These are phyloP conservation scores for Cercospora canescens DNA, from an alignment of 2,329 filamentous ascomycete genomes.

Conservation along the genomic window DNA sequence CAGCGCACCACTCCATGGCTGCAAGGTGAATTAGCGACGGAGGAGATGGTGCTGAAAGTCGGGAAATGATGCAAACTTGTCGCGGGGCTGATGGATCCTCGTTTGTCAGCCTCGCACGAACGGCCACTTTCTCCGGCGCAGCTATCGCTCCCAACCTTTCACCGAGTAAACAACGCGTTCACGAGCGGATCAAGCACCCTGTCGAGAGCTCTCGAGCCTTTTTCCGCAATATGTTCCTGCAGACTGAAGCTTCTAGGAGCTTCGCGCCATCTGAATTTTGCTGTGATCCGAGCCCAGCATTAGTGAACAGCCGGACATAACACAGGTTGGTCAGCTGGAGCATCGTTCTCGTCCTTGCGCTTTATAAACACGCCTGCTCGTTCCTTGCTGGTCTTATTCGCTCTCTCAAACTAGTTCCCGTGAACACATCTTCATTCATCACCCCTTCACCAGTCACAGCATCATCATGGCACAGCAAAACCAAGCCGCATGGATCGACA, in stretches of 20 bases:
- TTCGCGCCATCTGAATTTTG: neutral
- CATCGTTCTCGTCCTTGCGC: neutral
- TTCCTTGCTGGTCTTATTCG: neutral
- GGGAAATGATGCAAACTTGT: neutral
- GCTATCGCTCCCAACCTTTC: neutral
- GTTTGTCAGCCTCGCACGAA: neutral
- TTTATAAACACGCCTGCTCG: neutral
- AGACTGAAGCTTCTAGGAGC: neutral
- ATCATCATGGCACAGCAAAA: conserved; percentile 19
- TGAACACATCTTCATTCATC: neutral
- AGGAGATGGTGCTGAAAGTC: neutral
- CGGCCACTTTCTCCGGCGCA: neutral
- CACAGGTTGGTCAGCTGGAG: neutral
- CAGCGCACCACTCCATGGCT: neutral
- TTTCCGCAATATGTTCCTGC: neutral
- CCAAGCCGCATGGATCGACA: conserved; percentile 35
- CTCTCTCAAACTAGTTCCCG: neutral
- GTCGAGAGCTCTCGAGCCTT: neutral
- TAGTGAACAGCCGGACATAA: neutral
- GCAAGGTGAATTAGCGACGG: neutral
- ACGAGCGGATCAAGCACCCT: neutral
- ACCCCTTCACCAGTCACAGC: neutral
- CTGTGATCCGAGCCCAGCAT: neutral
- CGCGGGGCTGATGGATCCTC: neutral
- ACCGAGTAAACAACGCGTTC: neutral